phyloP scores from a whole-genome alignment of 2,329 filamentous ascomycete genomes.

The Colletotrichum trifolii region DNA sequence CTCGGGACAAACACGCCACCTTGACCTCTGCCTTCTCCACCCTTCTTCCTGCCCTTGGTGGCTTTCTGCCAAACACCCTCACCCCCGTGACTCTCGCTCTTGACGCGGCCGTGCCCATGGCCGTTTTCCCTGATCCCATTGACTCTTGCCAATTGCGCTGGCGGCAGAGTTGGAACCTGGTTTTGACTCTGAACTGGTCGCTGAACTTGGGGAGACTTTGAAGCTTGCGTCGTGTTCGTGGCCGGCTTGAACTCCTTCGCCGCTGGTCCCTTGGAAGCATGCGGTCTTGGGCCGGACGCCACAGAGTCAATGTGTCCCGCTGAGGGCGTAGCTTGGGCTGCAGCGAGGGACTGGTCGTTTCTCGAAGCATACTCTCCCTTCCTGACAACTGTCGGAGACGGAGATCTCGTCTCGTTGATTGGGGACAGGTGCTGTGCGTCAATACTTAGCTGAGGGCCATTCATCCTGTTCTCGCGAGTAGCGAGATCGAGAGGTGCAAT shows the following conservation, averaged over 20 bases:
- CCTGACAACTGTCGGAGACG: slow-evolving; percentile 72
- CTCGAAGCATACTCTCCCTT: slow-evolving; percentile 45
- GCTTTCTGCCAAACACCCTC: slow-evolving; percentile 70
- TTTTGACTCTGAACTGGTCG: slow-evolving; percentile 40
- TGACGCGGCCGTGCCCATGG: slow-evolving; percentile 65
- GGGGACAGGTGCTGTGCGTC: slow-evolving; percentile 73
- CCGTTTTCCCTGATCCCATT: slow-evolving; percentile 62
- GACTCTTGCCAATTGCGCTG: slow-evolving; percentile 45
- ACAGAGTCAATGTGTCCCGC: slow-evolving; percentile 11
- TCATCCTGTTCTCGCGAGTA: slow-evolving; percentile 55
- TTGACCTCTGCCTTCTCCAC: slow-evolving; percentile 58
- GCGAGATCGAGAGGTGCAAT: slow-evolving; percentile 69
- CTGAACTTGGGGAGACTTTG: slow-evolving; percentile 26
- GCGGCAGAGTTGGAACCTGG: slow-evolving; percentile 37
- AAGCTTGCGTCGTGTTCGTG: slow-evolving; percentile 35
- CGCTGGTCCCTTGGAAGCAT: no score
- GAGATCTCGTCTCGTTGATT: slow-evolving; percentile 78
- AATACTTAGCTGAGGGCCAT: slow-evolving; percentile 43
- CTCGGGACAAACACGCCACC: slow-evolving; percentile 51
- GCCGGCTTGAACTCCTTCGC: background rate
- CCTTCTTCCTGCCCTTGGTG: slow-evolving; percentile 64
- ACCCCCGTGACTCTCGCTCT: slow-evolving; percentile 61
- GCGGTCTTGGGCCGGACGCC: slow-evolving; percentile 3
- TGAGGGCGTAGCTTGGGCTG: slow-evolving; percentile 32
- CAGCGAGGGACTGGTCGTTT: slow-evolving; percentile 27